Evolutionary conservation across 2,329 filamentous ascomycete genomes (phyloP), one percentile per base, ranked within the genome.

Genomic region (Aphanocladium album): DNA sequence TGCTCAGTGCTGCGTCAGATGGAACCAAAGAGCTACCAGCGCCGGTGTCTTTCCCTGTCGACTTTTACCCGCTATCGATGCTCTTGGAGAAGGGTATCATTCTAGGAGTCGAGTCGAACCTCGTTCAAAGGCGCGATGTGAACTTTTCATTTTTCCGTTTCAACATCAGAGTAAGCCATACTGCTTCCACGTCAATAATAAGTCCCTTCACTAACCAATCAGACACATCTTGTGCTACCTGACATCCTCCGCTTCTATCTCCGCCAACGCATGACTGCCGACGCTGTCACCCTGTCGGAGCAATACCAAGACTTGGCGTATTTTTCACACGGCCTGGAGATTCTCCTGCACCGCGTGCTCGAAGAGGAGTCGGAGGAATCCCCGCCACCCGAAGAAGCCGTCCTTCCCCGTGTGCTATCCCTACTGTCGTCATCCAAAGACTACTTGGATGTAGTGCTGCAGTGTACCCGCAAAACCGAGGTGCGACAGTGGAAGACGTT

Each of bases 401-500:
- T 89, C 65, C 70, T 93, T 68, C 82, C 86, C 68, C 74, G 87
- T 3, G 85, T 88, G 2, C 72, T 87, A 23, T 87, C 84, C 0
- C 79, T 88, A 9, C 72, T 87, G 61, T 89, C 89, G 0, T 90
- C 88, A 1, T 89, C 91, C 73, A 88, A 87, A 60, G 86, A 91
- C 61, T 99, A 97, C 70, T 86, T 98, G 17, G 93, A 98, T 68
- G 95, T 98, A 61, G 88, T 99, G 25, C 89, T 99, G 21, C 95
- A 96, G 75, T 99, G 95, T 75, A 97, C 95, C 1, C 89, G 95
- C 59, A 99, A 99, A 75, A 99, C 95, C 0, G 95, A 99, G 71
- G 87, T 96, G 8, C 87, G 93, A 43, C 96, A 91, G 60, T 99
- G 95, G 95, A 87, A 89, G 62, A 97, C 95, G 0, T 80, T 99